Base-by-base conservation (phyloP, 2,329 filamentous ascomycete species). In the Fusarium buharicum region DNA sequence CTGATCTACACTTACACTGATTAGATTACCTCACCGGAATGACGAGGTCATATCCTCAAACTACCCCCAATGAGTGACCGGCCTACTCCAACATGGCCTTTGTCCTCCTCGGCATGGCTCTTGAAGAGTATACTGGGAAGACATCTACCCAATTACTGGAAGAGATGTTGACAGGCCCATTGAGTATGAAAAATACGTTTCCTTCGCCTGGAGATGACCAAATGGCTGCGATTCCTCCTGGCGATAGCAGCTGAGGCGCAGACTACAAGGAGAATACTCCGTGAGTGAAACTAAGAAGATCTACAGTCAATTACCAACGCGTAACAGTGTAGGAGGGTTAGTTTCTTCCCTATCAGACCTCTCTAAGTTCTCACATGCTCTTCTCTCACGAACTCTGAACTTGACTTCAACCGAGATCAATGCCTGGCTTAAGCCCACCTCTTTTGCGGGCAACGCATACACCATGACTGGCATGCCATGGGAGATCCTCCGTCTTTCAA, bases 61-160 rank as follows among this genome's bases (percentile, higher is more conserved):
- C 69, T 1, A 37, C 72, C 2, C 69, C 71, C 3, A 69, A 72
- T 49, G 68, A 75, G 4, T 69, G 72, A 3, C 77, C 79, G 0
- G 70, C 75, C 0, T 81, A 81, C 57, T 80, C 78, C 5, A 79
- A 76, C 48, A 61, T 78, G 14, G 76, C 76, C 0, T 81, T 78
- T 52, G 71, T 70, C 13, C 43, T 80, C 7, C 69, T 78, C 24
- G 67, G 70, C 5, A 67, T 77, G 43, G 76, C 73, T 1, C 56
- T 80, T 1, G 70, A 76, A 18, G 44, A 68, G 1, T 64, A 55
- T 16, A 75, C 71, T 0, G 68, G 68, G 0, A 75, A 73, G 53
- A 72, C 58, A 38, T 76, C 72, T 49, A 62, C 70, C 0, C 40
- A 70, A 3, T 57, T 73, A 14, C 28, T 75, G 0, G n/a, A 64